Percentiles rank a stretch among this genome's conserved stretches.
These are phyloP conservation scores for Pseudopyricularia cyperi DNA, from an alignment of 2,329 filamentous ascomycete species.

Conservation along the genomic window DNA sequence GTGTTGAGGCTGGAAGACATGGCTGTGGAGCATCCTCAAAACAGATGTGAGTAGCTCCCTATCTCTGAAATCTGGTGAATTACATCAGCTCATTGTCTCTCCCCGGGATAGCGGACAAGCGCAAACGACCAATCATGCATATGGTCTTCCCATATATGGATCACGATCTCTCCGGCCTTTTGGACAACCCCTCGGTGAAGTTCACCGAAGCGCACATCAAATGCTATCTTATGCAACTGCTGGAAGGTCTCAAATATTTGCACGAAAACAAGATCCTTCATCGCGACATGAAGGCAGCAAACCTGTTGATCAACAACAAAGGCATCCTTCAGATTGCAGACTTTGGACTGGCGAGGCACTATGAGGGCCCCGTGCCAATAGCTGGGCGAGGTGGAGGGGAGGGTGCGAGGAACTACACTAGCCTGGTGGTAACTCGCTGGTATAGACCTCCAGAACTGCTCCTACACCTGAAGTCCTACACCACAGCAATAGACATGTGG, in stretches of 20 bases:
- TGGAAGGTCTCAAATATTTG: conserved; percentile 80
- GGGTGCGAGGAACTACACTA: conserved; percentile 82
- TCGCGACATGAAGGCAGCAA: conserved; percentile 97
- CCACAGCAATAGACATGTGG: conserved; percentile 97
- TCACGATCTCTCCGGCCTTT: conserved; percentile 90
- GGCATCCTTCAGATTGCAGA: conserved; percentile 94
- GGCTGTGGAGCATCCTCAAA: conserved; percentile 70
- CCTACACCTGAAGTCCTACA: conserved; percentile 78
- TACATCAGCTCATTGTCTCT: neutral
- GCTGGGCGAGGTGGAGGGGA: conserved; percentile 71
- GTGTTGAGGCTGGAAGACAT: conserved; percentile 84
- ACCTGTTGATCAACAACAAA: conserved; percentile 87
- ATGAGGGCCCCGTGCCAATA: conserved; percentile 70
- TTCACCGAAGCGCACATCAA: conserved; percentile 91
- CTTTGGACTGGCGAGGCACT: conserved; percentile 88
- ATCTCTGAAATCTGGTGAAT: conserved; percentile 4
- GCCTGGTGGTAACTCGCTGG: conserved; percentile 94
- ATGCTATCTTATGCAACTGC: conserved; percentile 89
- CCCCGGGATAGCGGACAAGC: conserved; percentile 50
- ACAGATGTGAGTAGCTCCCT: conserved; percentile 34
- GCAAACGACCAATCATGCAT: conserved; percentile 80
- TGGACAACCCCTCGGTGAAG: conserved; percentile 84
- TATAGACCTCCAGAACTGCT: conserved; percentile 90
- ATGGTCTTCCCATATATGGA: conserved; percentile 99
- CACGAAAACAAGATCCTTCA: conserved; percentile 86